These are phyloP conservation scores for Penicillium sclerotigenum DNA, from an alignment of 2,329 filamentous ascomycete species.

Conservation along the genomic window DNA sequence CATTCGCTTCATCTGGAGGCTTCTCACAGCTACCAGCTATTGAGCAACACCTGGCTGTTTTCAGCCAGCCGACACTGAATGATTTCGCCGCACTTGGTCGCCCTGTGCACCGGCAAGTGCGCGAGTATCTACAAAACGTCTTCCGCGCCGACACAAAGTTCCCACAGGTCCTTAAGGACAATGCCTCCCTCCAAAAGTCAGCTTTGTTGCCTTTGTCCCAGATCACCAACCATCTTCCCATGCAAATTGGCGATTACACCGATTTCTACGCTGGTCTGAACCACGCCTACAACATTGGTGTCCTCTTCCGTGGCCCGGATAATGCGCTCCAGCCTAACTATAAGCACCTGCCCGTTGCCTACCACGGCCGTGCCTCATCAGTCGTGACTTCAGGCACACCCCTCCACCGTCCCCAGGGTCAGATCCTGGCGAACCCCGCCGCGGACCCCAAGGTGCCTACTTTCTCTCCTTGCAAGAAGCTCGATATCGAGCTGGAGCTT, in stretches of 20 bases:
- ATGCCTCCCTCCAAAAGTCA: slow-evolving; percentile 54
- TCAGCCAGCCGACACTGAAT: slow-evolving; percentile 65
- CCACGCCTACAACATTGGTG: slow-evolving; percentile 71
- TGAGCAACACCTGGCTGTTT: slow-evolving; percentile 58
- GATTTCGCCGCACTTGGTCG: slow-evolving; percentile 71
- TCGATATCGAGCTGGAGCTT: slow-evolving; percentile 79
- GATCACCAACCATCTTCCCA: slow-evolving; percentile 66
- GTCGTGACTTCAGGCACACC: slow-evolving; percentile 71
- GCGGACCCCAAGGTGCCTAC: slow-evolving; percentile 61
- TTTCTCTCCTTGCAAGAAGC: slow-evolving; percentile 61
- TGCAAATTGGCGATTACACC: slow-evolving; percentile 78
- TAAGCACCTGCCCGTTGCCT: slow-evolving; percentile 74
- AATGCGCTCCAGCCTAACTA: slow-evolving; percentile 80
- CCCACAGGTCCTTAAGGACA: slow-evolving; percentile 61
- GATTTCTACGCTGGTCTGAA: slow-evolving; percentile 81
- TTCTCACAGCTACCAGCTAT: slow-evolving; percentile 59
- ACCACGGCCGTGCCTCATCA: slow-evolving; percentile 74
- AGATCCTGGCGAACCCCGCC: slow-evolving; percentile 64
- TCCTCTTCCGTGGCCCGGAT: slow-evolving; percentile 67
- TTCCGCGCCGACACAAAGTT: slow-evolving; percentile 59
- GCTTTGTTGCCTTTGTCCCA: slow-evolving; percentile 59
- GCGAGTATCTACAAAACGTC: slow-evolving; percentile 65
- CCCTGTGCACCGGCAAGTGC: slow-evolving; percentile 64
- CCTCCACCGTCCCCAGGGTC: slow-evolving; percentile 70
- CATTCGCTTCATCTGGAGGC: slow-evolving; percentile 58